These are phyloP conservation scores for Aspergillus sp. DNA, from an alignment of 2,329 filamentous ascomycete species.

Conservation along the genomic window DNA sequence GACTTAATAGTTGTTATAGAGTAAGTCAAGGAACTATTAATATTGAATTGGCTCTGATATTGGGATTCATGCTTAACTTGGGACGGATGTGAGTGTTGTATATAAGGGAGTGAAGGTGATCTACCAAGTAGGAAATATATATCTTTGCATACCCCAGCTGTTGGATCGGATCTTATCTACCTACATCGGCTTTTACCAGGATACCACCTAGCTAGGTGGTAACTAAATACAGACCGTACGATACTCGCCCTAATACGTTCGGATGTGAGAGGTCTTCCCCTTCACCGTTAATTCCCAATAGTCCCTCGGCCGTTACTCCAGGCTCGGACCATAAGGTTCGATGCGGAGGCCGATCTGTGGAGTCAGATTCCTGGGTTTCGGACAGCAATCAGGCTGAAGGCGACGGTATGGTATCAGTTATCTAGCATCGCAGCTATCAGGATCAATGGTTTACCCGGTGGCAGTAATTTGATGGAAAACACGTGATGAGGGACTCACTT, in stretches of 20 bases:
- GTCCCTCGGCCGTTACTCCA: not conserved
- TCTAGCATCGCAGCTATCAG: not conserved
- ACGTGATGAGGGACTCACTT: not conserved
- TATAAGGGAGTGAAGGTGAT: not conserved
- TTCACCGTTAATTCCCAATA: no score
- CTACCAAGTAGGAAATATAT: not conserved
- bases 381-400: not conserved
- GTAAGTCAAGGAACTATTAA: not conserved
- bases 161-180: not conserved
- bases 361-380: no score
- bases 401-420: no score
- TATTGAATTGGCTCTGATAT: not conserved
- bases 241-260: no score
- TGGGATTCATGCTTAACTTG: no score
- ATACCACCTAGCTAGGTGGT: no score
- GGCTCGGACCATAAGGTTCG: not conserved
- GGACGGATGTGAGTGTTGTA: not conserved
- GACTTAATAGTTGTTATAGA: slow-evolving; percentile 8
- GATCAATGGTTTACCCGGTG: not conserved
- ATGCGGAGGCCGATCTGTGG: not conserved
- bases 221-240: no score
- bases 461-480: not conserved
- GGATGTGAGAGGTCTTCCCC: no score
- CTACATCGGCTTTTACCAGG: no score
- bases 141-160: not conserved